Percentiles rank a stretch among this genome's conserved stretches.
Evolutionary conservation across 345 rosid species (phyloP).

Genomic region (Turnera subulata): DNA sequence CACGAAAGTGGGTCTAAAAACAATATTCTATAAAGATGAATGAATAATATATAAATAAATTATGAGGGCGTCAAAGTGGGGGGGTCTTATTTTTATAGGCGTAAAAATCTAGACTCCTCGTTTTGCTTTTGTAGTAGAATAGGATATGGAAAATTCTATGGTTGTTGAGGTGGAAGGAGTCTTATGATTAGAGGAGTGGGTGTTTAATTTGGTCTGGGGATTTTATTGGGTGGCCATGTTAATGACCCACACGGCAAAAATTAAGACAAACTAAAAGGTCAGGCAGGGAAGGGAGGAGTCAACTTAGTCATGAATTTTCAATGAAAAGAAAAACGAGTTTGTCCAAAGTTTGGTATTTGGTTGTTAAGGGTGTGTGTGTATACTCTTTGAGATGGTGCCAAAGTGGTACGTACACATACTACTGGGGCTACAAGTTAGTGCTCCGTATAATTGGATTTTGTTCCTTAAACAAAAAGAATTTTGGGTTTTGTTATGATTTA

Average conservation of each 20-base stretch:
- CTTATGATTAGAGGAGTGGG: background rate
- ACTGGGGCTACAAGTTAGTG: too few species aligned
- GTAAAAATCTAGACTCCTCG: conserved; percentile 8
- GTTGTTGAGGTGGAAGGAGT: background rate
- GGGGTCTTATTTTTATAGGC: background rate
- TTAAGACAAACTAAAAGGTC: background rate
- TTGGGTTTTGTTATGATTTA: too few species aligned
- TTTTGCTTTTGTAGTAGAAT: background rate
- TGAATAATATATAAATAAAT: too few species aligned
- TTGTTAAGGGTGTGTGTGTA: too few species aligned
- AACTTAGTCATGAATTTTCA: background rate
- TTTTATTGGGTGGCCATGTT: too few species aligned
- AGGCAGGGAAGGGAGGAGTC: background rate
- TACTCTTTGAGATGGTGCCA: too few species aligned
- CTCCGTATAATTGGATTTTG: too few species aligned
- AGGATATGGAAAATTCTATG: background rate
- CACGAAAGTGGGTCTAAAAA: background rate
- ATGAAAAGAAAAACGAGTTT: background rate
- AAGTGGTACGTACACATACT: too few species aligned
- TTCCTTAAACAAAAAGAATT: too few species aligned
- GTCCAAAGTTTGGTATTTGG: too few species aligned
- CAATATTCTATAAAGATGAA: too few species aligned
- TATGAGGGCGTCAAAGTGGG: background rate
- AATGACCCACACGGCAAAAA: conserved; percentile 10
- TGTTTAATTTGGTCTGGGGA: background rate